Conservation (phyloP, 129 eudicot species). For the Deinandra increscens region DNA sequence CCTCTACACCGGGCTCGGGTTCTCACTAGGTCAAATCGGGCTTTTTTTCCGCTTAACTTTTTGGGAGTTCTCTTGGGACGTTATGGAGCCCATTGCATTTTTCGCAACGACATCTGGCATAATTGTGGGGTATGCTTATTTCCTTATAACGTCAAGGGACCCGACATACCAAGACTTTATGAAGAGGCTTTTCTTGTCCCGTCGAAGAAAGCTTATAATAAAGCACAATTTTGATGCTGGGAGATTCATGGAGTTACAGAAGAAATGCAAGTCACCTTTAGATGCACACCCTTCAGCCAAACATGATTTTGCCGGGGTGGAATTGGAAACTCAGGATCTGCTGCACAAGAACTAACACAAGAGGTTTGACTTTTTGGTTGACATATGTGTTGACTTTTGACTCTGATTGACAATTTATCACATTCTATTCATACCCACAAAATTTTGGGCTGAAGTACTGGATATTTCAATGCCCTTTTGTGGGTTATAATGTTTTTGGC, state of each 20-base stretch:
- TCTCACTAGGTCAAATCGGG: background rate
- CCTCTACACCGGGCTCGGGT: background rate
- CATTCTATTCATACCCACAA: background rate
- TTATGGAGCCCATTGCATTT: slow-evolving; percentile 7
- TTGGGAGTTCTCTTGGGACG: slow-evolving; percentile 7
- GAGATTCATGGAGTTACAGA: slow-evolving; percentile 7
- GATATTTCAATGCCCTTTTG: slow-evolving; percentile 14
- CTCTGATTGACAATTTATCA: background rate
- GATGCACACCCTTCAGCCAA: slow-evolving; percentile 5
- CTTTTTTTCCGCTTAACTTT: background rate
- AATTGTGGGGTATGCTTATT: slow-evolving; percentile 1
- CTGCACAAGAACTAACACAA: background rate
- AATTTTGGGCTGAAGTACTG: slow-evolving; percentile 6
- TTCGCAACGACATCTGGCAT: background rate
- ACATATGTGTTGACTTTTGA: background rate
- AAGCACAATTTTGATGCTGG: background rate
- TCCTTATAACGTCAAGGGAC: background rate
- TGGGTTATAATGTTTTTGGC: slow-evolving; percentile 1
- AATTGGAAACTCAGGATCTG: slow-evolving; percentile 7
- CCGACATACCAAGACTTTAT: background rate
- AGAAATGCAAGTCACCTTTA: slow-evolving; percentile 4
- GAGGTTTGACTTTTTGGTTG: slow-evolving; percentile 4
- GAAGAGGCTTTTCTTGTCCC: slow-evolving; percentile 10
- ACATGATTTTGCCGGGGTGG: background rate
- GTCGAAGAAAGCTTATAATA: background rate